Base-by-base conservation (phyloP, 805 yeast species). In the Ogataea nitratoaversa region DNA sequence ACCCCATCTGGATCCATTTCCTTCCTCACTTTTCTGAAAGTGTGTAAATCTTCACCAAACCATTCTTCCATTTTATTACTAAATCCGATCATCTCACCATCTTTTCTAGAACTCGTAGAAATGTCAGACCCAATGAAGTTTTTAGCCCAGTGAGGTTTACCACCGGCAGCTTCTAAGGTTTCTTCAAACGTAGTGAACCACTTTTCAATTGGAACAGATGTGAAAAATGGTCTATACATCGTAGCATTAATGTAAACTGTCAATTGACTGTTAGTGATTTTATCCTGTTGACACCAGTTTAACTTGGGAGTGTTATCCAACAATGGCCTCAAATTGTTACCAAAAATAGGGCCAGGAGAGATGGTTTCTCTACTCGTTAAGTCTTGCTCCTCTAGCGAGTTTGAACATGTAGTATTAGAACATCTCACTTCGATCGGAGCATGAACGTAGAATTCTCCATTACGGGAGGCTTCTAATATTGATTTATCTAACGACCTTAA, bases 71-170 rank as follows among this genome's bases (percentile, higher is more conserved):
- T 77, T 44, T 76, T 76, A 8, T 74, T 71, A 24, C 79, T 77
- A 57, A 88, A 79, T 1, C 96, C 96, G 52, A 79, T 71, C 93
- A 88, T 85, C 44, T 83, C 80, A 46, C 82, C 83, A 46, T 77
- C 82, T 43, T 74, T 79, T 38, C 67, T 65, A 31, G 71, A 75
- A 2, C 56, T 57, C 53, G 32, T 46, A 53, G 30, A 46, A 37
- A 47, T 60, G 44, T 34, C 60, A 3, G 75, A 66, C 1, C 95
- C 95, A 41, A 85, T 68, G 61, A 88, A 91, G 63, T 89, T 90
- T 70, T 91, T 91, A 14, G 99, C 99, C 99, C 99, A 91, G 62
- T 91, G 99, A 2, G 99, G 99, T 60, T 81, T 85, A 32, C 99
- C 99, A 28, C 84, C 89, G 22, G 84, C 89, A 20, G 77, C 79